Percentiles rank a stretch among this genome's conserved stretches.
These are phyloP conservation scores for Aspergillus glaucus DNA, from an alignment of 2,329 filamentous ascomycete species.

Conservation along the genomic window DNA sequence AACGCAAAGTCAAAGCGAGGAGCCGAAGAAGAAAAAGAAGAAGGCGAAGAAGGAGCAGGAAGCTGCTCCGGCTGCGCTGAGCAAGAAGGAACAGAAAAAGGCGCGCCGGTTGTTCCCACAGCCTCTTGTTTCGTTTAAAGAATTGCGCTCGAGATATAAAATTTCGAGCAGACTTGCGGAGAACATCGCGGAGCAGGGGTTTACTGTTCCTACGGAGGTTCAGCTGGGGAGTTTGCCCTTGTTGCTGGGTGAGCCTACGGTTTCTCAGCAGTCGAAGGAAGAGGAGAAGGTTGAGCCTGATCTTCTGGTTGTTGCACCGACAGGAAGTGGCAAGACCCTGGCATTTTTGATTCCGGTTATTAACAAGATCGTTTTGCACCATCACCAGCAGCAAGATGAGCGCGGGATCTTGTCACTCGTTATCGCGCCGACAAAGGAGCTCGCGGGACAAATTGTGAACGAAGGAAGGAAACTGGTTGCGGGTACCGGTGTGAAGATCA, in stretches of 20 bases:
- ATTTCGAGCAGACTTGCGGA: constrained; percentile 66
- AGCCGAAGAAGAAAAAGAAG: constrained; percentile 46
- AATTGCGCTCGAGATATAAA: constrained; percentile 65
- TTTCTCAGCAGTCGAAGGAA: constrained; percentile 31
- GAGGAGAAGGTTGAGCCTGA: constrained; percentile 50
- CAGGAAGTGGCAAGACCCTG: constrained; percentile 92
- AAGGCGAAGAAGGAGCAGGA: constrained; percentile 51
- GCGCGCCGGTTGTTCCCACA: constrained; percentile 63
- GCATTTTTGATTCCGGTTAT: constrained; percentile 86
- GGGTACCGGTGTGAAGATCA: constrained; percentile 71
- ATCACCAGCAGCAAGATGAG: constrained; percentile 45
- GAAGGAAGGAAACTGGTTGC: constrained; percentile 76
- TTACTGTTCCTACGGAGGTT: constrained; percentile 83
- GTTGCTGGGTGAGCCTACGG: constrained; percentile 51
- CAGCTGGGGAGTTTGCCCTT: constrained; percentile 82
- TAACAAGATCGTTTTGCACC: constrained; percentile 60
- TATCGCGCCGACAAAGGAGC: constrained; percentile 72
- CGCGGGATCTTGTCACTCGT: constrained; percentile 63
- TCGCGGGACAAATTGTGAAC: constrained; percentile 71
- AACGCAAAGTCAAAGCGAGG: constrained; percentile 21
- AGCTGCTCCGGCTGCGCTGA: constrained; percentile 28
- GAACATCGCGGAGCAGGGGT: constrained; percentile 80
- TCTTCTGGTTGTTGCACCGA: constrained; percentile 83
- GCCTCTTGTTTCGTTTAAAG: constrained; percentile 69
- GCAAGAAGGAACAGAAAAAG: constrained; percentile 46